phyloP scores from a whole-genome alignment of 208 protist genomes.

The Leishmania braziliensis region DNA sequence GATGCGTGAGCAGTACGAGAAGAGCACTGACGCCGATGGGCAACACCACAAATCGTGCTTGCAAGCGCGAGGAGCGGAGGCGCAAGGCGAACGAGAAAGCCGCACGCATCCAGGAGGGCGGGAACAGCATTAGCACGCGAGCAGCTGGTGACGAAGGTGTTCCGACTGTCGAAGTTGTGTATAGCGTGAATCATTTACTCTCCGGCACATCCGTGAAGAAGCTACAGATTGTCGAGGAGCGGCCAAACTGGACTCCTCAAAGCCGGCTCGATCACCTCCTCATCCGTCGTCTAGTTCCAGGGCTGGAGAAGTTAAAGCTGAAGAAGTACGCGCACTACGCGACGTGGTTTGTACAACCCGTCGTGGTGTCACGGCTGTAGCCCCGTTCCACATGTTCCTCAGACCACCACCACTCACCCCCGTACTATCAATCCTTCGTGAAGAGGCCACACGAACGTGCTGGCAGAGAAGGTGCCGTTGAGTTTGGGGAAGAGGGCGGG shows the following conservation, averaged over 20 bases:
- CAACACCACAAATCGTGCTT: constrained; percentile 10
- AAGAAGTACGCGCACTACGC: constrained; percentile 80
- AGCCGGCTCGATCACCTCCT: constrained; percentile 57
- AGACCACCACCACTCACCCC: background rate
- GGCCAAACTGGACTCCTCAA: constrained; percentile 60
- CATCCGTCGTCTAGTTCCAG: constrained; percentile 41
- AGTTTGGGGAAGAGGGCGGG: background rate
- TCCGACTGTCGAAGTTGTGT: constrained; percentile 60
- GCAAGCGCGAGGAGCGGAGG: constrained; percentile 41
- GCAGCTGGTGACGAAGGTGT: constrained; percentile 16
- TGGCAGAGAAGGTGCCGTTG: background rate
- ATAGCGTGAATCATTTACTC: constrained; percentile 58
- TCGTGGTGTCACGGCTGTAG: constrained; percentile 42
- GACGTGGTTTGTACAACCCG: constrained; percentile 80
- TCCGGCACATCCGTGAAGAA: constrained; percentile 68
- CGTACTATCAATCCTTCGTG: background rate
- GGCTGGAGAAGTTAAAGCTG: constrained; percentile 52
- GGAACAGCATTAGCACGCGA: constrained; percentile 2
- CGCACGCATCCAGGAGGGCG: constrained; percentile 13
- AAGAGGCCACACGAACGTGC: background rate
- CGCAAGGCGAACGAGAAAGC: constrained; percentile 27
- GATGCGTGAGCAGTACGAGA: background rate
- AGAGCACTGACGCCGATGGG: background rate
- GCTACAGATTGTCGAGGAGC: constrained; percentile 70
- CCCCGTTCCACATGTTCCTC: background rate